Evolutionary conservation across 768 basidiomycete species (phyloP).

Genomic region (Xerocomellus intermedius): DNA sequence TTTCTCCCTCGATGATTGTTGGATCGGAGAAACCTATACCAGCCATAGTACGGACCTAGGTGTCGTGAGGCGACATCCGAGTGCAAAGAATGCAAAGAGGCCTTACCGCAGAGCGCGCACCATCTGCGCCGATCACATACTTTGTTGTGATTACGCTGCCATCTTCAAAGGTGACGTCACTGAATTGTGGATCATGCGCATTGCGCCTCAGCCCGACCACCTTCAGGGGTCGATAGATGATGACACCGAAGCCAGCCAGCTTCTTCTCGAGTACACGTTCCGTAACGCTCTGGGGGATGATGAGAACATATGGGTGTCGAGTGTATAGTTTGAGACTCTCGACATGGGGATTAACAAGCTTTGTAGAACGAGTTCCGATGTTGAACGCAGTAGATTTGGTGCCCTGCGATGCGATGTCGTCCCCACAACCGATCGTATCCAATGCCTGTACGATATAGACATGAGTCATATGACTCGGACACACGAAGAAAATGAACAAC

Average conservation of each 20-base stretch:
- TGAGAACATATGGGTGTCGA: constrained; percentile 41
- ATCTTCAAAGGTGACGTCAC: constrained; percentile 46
- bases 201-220: constrained; percentile 37
- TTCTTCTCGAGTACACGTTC: constrained; percentile 41
- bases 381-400: constrained; percentile 29
- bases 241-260: constrained; percentile 33
- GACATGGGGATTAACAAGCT: constrained; percentile 33
- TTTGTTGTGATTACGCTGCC: constrained; percentile 43
- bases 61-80: not conserved
- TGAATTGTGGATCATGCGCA: constrained; percentile 27
- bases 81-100: not conserved
- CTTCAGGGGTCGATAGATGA: constrained; percentile 38
- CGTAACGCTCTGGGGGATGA: constrained; percentile 44
- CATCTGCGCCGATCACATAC: constrained; percentile 54
- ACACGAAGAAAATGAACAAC: constrained; percentile 12
- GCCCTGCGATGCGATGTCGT: constrained; percentile 38
- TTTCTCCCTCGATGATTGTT: constrained; percentile 24
- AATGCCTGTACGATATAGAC: constrained; percentile 36
- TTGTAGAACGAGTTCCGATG: constrained; percentile 31
- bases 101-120: constrained; percentile 44
- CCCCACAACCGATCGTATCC: constrained; percentile 43
- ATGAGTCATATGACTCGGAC: constrained; percentile 36
- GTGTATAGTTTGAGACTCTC: constrained; percentile 39
- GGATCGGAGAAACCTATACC: constrained; percentile 48
- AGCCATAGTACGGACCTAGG: constrained; percentile 41